Evolutionary conservation across 1,284 basidiomycete species (phyloP), one percentile per base, ranked within the genome.

Genomic region (Fistulinella cinereoalba): DNA sequence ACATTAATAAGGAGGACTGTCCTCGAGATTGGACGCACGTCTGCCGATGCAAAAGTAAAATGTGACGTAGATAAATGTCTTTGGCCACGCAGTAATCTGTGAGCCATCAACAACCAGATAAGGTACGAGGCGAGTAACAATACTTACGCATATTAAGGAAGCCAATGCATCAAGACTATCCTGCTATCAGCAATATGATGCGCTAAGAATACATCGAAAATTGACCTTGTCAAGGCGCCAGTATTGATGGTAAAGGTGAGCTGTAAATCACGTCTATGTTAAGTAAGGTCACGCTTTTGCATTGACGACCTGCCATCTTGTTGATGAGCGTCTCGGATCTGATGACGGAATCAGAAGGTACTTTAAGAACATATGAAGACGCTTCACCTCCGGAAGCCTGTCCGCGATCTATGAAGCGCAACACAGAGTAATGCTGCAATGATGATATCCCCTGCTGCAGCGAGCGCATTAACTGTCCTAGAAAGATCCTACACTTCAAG

Each of bases 31-130:
- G 6, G 13, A 60, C 71, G 47, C 56, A 75, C 73, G 53, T 25
- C 76, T 70, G 15, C 76, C 75, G 39, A 76, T 67, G 47, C 67
- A 68, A 53, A 75, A 77, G 59, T 74, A 79, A 60, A 78, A 80
- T 10, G 60, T 49, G 15, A 73, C 69, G 55, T 77, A 80, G 46
- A 77, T 61, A 53, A 75, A 68, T 0, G 74, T 67, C 21, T 55
- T 44, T 2, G 73, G 71, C 37, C 70, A 65, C 1, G 60, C 57
- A 9, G 68, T 49, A 49, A 74, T 67, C 75, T 66, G 24, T 18
- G 8, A 6, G 27, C 22, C 47, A 8, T n/a, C 3, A 6, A n/a
- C 15, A 10, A 24, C n/a, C 4, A 5, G 12, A 27, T 9, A 36
- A 12, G 7, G 9, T 8, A 15, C 19, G 12, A 24, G 9, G 2